Base-by-base conservation (phyloP, 2,329 filamentous ascomycete species). In the Fusarium begoniae region DNA sequence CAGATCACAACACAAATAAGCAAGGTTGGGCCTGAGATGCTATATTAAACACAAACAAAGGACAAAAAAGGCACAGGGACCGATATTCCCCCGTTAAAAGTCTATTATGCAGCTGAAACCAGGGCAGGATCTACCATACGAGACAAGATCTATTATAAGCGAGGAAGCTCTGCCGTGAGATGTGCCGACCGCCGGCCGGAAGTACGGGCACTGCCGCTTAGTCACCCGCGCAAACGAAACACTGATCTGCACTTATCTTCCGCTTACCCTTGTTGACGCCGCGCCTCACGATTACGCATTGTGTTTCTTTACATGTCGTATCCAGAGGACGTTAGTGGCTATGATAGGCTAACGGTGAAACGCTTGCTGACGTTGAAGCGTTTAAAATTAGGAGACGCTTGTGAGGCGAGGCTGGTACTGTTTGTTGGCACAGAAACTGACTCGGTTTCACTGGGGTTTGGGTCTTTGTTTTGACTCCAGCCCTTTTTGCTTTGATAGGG, bases 241-340 rank as follows among this genome's bases (percentile, higher is more conserved):
- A n/a, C 8, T 28, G 51, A 54, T 54, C 51, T 40, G 20, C 37
- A 40, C 30, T 22, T 26, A n/a, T 53, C 24, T 47, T 20, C 24
- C 44, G 17, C 44, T 45, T 14, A 45, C 12, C 24, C 44, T 26
- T 45, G 44, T 45, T 26, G 24, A 38, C 18, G 18, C 37, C 35
- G 15, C 38, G 37, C 53, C 53, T 18, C 53, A 43, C 1, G 20
- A 43, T 55, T 55, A 37, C 53, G 37, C 15, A 55, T 22, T 22
- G 24, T 30, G 20, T 54, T 30, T 55, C 37, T 55, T 38, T 18
- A 4, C 4, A 28, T 9, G 51, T 41, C 51, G 35, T 40, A 55
- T 40, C 3, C 0, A 30, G 7, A 30, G 20, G 5, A 28, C 2
- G 13, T 9, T 1, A 9, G 10, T 30, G 2, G 24, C 11, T 15